Base-by-base conservation (phyloP, 768 basidiomycete genomes). In the Russula emetica region DNA sequence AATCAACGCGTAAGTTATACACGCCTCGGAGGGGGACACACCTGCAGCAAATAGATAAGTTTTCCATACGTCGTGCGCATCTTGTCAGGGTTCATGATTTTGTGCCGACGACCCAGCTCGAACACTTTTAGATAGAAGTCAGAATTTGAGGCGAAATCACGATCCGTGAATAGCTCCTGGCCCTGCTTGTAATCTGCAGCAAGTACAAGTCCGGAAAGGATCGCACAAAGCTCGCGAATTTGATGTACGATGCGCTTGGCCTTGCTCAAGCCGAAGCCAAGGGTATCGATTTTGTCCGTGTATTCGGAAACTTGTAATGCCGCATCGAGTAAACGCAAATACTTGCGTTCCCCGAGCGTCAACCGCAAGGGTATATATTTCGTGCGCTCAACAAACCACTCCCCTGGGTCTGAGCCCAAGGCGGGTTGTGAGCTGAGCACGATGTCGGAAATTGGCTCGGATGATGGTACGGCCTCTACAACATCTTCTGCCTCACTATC, bases 31-130 rank as follows among this genome's bases (percentile, higher is more conserved):
- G 28, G n/a, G 28, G 18, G 44, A 70, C 78, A 67, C 66, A 88
- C 89, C 82, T 92, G 89, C 38, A 92, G 80, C 60, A 93, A 76
- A 73, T 92, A 93, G 38, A 92, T 85, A 63, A 93, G 76, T 71
- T 93, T 93, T 11, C 92, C 92, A 65, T 94, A 94, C 9, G 89
- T 93, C 32, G 88, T 85, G 28, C 92, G 82, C 91, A 93, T 92
- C 69, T 92, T 92, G 71, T 93, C 92, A 0, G 92, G 92, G 69
- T 93, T 94, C 89, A 90, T 92, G 71, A 94, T 93, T 73, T 93
- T 93, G 72, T 92, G 89, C 62, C 91, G 80, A 55, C 90, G 78
- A 22, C 92, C 90, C 26, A 93, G 80, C 74, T 93, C 91, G 67
- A 93, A 93, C 28, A 92, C 80, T 16, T 79, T 75, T 63, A 91